Percentiles rank a stretch among this genome's conserved stretches.
Conservation (phyloP, 164 flowering plant species). For the Vitis labrusca region DNA sequence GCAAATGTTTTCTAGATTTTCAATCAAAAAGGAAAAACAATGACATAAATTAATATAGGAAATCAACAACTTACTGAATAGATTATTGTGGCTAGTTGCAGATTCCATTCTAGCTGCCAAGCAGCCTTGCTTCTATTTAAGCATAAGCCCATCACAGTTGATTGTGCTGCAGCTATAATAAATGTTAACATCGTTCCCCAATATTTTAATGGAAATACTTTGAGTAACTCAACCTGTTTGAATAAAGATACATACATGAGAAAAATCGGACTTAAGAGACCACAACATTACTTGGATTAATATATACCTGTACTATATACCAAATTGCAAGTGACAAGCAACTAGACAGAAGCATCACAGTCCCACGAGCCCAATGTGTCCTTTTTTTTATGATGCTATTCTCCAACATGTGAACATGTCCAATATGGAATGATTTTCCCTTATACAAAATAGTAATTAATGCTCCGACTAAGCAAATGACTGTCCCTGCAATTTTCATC, state of each 20-base stretch:
- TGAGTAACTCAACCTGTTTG: slow-evolving; percentile 45
- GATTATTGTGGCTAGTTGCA: slow-evolving; percentile 46
- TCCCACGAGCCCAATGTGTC: slow-evolving; percentile 33
- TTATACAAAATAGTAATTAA: slow-evolving; percentile 34
- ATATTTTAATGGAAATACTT: slow-evolving; percentile 43
- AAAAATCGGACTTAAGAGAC: background rate
- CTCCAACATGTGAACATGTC: background rate
- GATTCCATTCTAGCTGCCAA: slow-evolving; percentile 48
- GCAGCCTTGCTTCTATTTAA: slow-evolving; percentile 27
- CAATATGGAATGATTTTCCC: slow-evolving; percentile 31
- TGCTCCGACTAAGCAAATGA: slow-evolving; percentile 45
- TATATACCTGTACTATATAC: slow-evolving; percentile 44
- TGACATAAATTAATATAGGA: background rate
- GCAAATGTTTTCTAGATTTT: background rate
- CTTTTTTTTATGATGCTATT: background rate
- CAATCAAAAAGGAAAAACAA: too few relatives aligned
- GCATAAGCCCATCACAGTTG: slow-evolving; percentile 39
- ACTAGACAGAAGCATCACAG: slow-evolving; percentile 32
- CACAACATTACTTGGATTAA: background rate
- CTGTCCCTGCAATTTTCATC: slow-evolving; percentile 31
- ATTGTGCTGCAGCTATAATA: slow-evolving; percentile 41
- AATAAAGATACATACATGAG: background rate
- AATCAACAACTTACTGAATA: slow-evolving; percentile 44
- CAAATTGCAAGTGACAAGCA: slow-evolving; percentile 36
- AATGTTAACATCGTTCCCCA: slow-evolving; percentile 44